Evolutionary conservation across 2,329 filamentous ascomycete genomes (phyloP).

Genomic region (Aspergillus floridensis): DNA sequence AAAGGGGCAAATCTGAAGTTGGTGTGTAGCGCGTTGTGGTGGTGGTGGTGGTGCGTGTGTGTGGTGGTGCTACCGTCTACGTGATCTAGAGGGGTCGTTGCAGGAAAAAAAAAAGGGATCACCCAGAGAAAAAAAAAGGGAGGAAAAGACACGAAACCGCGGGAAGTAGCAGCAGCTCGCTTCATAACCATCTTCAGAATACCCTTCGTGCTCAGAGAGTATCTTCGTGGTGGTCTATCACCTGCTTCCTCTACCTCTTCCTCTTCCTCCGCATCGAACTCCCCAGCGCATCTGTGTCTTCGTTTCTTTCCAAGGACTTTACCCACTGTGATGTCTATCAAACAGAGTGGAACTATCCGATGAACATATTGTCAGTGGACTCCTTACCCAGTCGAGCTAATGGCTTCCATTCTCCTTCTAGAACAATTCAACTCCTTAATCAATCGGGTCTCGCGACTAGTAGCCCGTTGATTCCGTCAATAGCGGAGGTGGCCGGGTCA

Average conservation of each 20-base stretch:
- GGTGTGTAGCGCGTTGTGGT: background rate
- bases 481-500: slow-evolving; percentile 17
- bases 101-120: background rate
- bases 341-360: background rate
- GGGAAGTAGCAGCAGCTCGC: background rate
- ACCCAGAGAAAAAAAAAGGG: background rate
- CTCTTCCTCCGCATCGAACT: background rate
- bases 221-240: background rate
- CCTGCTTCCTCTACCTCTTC: background rate
- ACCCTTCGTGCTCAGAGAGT: background rate
- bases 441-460: background rate
- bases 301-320: background rate
- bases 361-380: background rate
- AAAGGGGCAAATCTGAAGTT: background rate
- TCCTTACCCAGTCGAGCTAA: background rate
- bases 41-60: background rate
- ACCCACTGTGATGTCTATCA: background rate
- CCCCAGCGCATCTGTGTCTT: background rate
- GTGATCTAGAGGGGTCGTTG: slow-evolving; percentile 13
- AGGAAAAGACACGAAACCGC: background rate
- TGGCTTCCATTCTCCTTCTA: background rate
- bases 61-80: slow-evolving; percentile 5
- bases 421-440: background rate
- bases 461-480: slow-evolving; percentile 18
- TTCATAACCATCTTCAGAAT: background rate